Evolutionary conservation across 257 asterid genomes (phyloP).

Genomic region (Solanum virginianum): DNA sequence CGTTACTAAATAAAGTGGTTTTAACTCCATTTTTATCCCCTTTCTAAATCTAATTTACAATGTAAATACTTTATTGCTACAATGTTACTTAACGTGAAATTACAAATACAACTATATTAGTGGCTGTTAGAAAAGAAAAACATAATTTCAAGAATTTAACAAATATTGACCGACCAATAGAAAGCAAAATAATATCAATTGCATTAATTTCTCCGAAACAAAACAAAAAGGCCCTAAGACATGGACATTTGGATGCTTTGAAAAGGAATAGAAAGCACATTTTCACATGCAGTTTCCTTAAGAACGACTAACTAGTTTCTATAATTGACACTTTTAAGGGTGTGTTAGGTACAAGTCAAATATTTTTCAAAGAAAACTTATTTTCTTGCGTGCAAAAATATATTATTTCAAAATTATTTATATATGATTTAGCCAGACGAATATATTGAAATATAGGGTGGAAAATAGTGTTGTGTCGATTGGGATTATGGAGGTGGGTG

Average conservation of each 20-base stretch:
- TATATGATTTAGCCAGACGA: not conserved
- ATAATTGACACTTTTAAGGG: not conserved
- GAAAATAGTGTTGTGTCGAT: too few species aligned
- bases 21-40: not conserved
- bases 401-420: not conserved
- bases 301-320: not conserved
- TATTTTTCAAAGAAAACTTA: accelerated
- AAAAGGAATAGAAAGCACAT: not conserved
- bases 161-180: not conserved
- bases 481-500: not conserved
- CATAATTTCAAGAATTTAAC: not conserved
- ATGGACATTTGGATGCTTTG: not conserved
- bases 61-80: not conserved
- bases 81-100: not conserved
- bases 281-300: not conserved
- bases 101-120: not conserved
- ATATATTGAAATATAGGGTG: not conserved
- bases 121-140: not conserved
- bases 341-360: not conserved
- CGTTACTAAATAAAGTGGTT: too few species aligned
- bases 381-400: not conserved
- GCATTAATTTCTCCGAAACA: not conserved
- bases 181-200: not conserved
- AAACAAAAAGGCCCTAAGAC: not conserved
- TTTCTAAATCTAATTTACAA: not conserved